Percentiles rank a stretch among this genome's conserved stretches.
Conservation (phyloP, 2,329 filamentous ascomycete species). For the Ophiostoma sp. region DNA sequence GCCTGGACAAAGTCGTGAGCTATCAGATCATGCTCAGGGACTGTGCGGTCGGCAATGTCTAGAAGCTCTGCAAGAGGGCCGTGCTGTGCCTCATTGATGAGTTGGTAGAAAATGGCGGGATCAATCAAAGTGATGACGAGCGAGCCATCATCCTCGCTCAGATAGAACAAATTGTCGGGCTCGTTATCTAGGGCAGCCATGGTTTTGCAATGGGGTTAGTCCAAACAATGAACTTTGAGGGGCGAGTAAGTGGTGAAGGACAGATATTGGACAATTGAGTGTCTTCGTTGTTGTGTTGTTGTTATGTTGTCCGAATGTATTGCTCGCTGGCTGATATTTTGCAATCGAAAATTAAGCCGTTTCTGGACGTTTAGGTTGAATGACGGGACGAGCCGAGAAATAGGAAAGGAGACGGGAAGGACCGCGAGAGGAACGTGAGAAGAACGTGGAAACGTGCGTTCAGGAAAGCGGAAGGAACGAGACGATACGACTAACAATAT, state of each 20-base stretch:
- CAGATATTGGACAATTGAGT: not conserved
- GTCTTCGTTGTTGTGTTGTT: not conserved
- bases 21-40: not conserved
- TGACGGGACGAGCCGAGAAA: slow-evolving; percentile 5
- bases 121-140: slow-evolving; percentile 17
- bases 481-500: not conserved
- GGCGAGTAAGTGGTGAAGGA: not conserved
- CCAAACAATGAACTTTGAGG: not conserved
- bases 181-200: slow-evolving; percentile 1
- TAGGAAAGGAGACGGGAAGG: not conserved
- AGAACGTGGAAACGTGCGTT: slow-evolving; percentile 3
- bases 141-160: not conserved
- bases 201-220: not conserved
- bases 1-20: slow-evolving; percentile 10
- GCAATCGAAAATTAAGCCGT: not conserved
- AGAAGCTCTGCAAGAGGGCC: slow-evolving; percentile 5
- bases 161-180: not conserved
- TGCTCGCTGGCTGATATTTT: not conserved
- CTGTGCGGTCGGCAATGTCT: not conserved
- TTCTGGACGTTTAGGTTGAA: not conserved
- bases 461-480: not conserved
- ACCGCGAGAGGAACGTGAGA: not conserved
- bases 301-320: not conserved
- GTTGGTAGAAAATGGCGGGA: not conserved
- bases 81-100: not conserved